Conservation (phyloP, 2,329 filamentous ascomycete species). For the Aureobasidium sp. region DNA sequence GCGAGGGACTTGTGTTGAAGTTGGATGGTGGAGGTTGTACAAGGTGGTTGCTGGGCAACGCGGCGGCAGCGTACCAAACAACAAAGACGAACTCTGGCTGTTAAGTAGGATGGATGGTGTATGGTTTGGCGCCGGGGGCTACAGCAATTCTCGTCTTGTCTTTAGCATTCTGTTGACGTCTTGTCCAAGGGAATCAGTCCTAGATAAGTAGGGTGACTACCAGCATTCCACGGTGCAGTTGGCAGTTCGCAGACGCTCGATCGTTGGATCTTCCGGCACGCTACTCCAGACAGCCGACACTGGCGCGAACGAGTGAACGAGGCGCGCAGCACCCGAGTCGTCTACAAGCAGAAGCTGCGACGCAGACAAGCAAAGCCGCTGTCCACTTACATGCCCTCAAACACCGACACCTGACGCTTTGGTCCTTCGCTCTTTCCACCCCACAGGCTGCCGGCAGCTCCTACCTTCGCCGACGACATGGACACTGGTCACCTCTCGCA, state of each 20-base stretch:
- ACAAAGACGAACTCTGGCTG: neutral
- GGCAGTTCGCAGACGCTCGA: neutral
- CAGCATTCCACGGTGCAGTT: neutral
- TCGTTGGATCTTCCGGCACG: neutral
- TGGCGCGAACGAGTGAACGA: constrained; percentile 1
- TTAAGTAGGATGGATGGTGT: neutral
- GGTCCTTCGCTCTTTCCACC: neutral
- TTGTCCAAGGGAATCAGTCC: neutral
- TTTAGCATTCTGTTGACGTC: neutral
- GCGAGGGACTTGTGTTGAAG: neutral
- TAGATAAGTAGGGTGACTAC: neutral
- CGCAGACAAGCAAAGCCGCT: neutral
- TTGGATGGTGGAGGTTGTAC: constrained; percentile 2
- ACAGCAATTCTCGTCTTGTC: neutral
- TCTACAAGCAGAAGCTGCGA: neutral
- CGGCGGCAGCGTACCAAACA: neutral
- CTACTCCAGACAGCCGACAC: constrained; percentile 7
- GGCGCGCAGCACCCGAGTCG: neutral
- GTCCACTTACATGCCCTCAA: neutral
- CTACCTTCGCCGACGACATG: constrained; percentile 43
- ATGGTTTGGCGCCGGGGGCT: neutral
- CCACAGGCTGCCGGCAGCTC: constrained; percentile 25
- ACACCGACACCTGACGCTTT: neutral
- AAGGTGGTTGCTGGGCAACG: constrained; percentile 5
- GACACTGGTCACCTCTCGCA: constrained; percentile 88